Evolutionary conservation across 2,329 filamentous ascomycete genomes (phyloP).

Genomic region (Zarea fungicola): DNA sequence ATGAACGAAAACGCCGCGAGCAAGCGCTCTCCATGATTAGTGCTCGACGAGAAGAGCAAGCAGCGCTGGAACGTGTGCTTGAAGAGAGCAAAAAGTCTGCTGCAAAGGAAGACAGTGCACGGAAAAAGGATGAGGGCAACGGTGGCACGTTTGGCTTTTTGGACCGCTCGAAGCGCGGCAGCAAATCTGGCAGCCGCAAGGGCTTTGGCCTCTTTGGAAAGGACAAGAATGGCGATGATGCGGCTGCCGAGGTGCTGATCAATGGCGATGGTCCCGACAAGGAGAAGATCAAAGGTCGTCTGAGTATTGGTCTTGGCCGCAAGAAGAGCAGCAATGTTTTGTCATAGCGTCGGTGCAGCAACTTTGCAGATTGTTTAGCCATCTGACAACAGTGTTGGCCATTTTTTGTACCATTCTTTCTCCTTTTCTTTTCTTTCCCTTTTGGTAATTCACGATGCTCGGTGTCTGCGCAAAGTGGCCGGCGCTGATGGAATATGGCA

Average conservation of each 20-base stretch:
- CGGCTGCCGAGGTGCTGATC: constrained; percentile 9
- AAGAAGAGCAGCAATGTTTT: constrained; percentile 61
- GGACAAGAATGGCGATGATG: constrained; percentile 31
- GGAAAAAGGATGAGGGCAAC: constrained; percentile 34
- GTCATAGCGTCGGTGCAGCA: constrained; percentile 18
- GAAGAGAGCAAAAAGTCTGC: constrained; percentile 62
- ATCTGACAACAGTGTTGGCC: too few relatives aligned
- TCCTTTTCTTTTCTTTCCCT: constrained; percentile 2
- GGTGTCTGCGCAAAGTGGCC: neutral
- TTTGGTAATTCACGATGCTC: neutral
- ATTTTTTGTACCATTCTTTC: neutral
- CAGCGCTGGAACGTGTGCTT: constrained; percentile 57
- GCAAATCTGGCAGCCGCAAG: constrained; percentile 74
- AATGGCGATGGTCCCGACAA: constrained; percentile 34
- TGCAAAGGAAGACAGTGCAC: constrained; percentile 43
- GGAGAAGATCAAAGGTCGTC: constrained; percentile 56
- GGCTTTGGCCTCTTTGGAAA: constrained; percentile 64
- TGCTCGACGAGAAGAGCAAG: constrained; percentile 51
- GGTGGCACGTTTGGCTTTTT: constrained; percentile 46
- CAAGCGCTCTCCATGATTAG: constrained; percentile 50
- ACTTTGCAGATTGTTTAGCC: neutral
- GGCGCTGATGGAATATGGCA: constrained; percentile 1
- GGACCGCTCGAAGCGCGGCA: constrained; percentile 63
- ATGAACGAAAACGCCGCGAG: constrained; percentile 38
- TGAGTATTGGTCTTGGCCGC: constrained; percentile 60